These are phyloP conservation scores for Saccharum spontaneum DNA, from an alignment of 176 grass and related monocot genomes.

Conservation along the genomic window DNA sequence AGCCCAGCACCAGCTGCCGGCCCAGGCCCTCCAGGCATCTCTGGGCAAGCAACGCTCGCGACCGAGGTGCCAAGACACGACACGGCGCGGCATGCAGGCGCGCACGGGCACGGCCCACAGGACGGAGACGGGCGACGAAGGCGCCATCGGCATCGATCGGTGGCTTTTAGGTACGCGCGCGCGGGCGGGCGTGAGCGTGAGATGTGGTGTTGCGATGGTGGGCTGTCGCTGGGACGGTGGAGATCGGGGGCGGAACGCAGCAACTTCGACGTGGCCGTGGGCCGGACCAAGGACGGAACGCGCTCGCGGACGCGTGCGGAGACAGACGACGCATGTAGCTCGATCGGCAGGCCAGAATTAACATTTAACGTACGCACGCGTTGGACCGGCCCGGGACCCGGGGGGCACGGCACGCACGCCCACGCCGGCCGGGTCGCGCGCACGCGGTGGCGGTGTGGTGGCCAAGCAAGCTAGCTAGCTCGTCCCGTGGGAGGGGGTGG, in stretches of 20 bases:
- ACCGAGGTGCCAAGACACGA: no score
- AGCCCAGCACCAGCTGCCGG: background rate
- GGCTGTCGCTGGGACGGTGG: background rate
- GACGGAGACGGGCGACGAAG: background rate
- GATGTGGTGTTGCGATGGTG: no score
- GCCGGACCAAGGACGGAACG: no score
- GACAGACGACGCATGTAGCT: no score
- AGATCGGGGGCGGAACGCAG: no score
- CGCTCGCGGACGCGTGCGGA: no score
- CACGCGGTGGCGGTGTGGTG: background rate
- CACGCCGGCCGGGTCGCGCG: background rate
- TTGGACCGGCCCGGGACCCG: background rate
- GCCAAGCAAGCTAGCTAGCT: background rate
- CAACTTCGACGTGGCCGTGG: no score
- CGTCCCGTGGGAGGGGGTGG: background rate
- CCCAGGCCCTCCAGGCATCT: background rate
- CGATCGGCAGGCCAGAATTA: no score
- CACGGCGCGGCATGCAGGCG: no score
- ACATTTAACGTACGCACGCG: background rate
- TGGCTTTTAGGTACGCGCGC: background rate
- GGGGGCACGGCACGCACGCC: background rate
- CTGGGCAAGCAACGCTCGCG: no score
- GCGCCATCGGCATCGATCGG: background rate
- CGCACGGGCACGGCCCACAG: no score
- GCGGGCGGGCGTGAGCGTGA: no score